Evolutionary conservation across 441 rosid species (phyloP).

Genomic region (Capsella rubella): DNA sequence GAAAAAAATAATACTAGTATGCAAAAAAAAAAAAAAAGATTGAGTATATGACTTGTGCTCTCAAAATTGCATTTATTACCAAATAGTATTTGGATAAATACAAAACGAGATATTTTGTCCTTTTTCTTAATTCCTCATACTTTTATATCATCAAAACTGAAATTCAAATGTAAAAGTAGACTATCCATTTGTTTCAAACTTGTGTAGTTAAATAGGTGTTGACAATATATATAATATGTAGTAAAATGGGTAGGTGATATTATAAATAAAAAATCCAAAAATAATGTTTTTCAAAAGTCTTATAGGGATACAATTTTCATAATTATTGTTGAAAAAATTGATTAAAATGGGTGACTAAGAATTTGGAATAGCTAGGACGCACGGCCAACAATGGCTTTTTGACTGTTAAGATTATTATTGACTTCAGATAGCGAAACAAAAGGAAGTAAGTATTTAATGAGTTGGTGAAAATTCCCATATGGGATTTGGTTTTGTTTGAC

Average conservation of each 20-base stretch:
- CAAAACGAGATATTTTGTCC: constrained; percentile 24
- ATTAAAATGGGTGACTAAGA: constrained; percentile 8
- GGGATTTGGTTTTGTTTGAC: constrained; percentile 35
- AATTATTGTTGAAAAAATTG: not conserved
- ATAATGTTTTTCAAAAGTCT: not conserved
- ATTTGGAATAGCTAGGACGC: constrained; percentile 16
- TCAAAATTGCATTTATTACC: constrained; percentile 40
- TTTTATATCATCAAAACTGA: constrained; percentile 1
- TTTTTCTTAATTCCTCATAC: not conserved
- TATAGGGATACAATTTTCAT: not conserved
- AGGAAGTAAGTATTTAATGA: not conserved
- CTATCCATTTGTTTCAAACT: too few species aligned
- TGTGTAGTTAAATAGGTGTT: constrained; percentile 6
- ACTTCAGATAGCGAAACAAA: constrained; percentile 6
- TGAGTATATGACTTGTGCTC: constrained; percentile 46
- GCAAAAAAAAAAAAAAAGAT: constrained; percentile 28
- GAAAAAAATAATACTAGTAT: constrained; percentile 16
- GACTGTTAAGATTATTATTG: constrained; percentile 20
- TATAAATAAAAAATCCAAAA: constrained; percentile 6
- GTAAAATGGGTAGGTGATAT: constrained; percentile 25
- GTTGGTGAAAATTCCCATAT: not conserved
- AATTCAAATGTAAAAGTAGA: constrained; percentile 5
- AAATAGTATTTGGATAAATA: constrained; percentile 43
- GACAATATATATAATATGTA: constrained; percentile 1
- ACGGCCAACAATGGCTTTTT: constrained; percentile 37